Base-by-base conservation (phyloP, 2,329 filamentous ascomycete genomes). In the Zymoseptoria brevis region DNA sequence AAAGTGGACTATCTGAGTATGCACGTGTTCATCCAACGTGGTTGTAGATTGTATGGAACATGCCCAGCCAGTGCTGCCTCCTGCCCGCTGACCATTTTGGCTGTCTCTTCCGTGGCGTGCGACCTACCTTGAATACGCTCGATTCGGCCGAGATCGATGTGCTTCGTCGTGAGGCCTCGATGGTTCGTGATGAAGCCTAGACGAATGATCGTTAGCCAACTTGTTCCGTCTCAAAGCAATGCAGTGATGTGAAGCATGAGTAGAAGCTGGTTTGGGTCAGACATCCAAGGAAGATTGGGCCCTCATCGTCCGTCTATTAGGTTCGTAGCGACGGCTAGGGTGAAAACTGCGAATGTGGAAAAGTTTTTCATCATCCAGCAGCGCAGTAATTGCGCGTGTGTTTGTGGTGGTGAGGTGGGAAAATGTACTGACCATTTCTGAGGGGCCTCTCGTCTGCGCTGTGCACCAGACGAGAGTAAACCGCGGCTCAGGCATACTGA, bases 321-420 rank as follows among this genome's bases (percentile, higher is more conserved):
- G 73, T 74, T 74, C 72, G 72, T 68, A 67, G 67, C 71, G 72
- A 72, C 66, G 71, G 70, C 72, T 75, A 68, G 80, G 88, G 87
- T 89, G 87, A 85, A 90, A 90, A 90, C 87, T 90, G 87, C 87
- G 87, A 91, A 90, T 89, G 80, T 83, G 79, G 80, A 83, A 85
- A 80, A 82, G 82, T 59, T 64, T 71, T 72, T 72, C 69, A 72
- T 72, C 69, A 70, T 71, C 65, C 64, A 68, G 63, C 51, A 35
- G 60, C 50, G 57, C 53, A 49, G 58, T 52, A 53, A 21, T 22
- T 51, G 53, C 54, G 54, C 30, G 54, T 24, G 51, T 50, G 50
- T n/a, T 8, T 41, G 45, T 50, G 53, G 16, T 60, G 19, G n/a
- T 48, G 24, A 54, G 50, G 41, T 35, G 19, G 7, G 13, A 45